phyloP scores from a whole-genome alignment of 2,329 filamentous ascomycete genomes.

The Colletotrichum tofieldiae region DNA sequence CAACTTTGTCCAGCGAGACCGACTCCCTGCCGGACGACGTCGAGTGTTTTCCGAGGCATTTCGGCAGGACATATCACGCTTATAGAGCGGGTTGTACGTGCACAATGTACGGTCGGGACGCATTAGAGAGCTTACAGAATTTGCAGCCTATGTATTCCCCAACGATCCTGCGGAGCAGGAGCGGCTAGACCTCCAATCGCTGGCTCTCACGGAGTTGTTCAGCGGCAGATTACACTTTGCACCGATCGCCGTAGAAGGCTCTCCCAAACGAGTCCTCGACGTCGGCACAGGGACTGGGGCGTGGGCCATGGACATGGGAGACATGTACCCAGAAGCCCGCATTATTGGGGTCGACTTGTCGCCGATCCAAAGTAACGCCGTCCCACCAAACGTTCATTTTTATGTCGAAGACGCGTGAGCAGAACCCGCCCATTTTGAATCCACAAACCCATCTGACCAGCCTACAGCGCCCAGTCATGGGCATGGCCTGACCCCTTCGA shows the following conservation, averaged over 20 bases:
- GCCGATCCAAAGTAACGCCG: conserved; percentile 75
- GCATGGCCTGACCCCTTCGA: conserved; percentile 69
- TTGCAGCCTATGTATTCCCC: conserved; percentile 62
- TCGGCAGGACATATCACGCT: conserved; percentile 64
- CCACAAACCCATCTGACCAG: background rate
- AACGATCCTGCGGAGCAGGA: conserved; percentile 62
- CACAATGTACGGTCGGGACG: too few species aligned
- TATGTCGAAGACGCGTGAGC: conserved; percentile 76
- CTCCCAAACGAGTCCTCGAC: conserved; percentile 58
- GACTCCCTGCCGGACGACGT: conserved; percentile 60
- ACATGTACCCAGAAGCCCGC: conserved; percentile 70
- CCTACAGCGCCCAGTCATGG: conserved; percentile 63
- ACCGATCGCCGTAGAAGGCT: conserved; percentile 54
- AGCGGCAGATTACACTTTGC: conserved; percentile 60
- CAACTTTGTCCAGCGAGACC: conserved; percentile 46
- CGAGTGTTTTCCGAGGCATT: conserved; percentile 59
- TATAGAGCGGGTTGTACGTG: conserved; percentile 63
- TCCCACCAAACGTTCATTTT: conserved; percentile 82
- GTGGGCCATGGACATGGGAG: conserved; percentile 79
- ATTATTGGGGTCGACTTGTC: conserved; percentile 78
- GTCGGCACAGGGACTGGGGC: conserved; percentile 65
- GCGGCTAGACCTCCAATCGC: conserved; percentile 58
- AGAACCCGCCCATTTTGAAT: background rate
- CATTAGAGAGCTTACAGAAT: background rate
- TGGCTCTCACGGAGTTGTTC: conserved; percentile 56